phyloP scores from a whole-genome alignment of 169 alveolate genomes.

The Perkinsus marinus region DNA sequence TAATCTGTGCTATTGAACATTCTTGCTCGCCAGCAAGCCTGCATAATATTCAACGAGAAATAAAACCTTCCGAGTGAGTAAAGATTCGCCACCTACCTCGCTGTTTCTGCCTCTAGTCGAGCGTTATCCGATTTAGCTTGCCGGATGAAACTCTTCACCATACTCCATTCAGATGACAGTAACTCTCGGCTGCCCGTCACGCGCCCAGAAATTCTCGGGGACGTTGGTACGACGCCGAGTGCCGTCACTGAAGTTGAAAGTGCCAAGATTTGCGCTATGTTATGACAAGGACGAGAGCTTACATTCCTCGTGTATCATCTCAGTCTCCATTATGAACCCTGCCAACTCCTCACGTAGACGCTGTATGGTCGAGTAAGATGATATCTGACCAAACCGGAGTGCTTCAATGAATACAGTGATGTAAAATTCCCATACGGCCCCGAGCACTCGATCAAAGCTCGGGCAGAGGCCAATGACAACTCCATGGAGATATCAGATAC shows the following conservation, averaged over 20 bases:
- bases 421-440: too few species aligned
- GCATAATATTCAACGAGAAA: not conserved
- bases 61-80: not conserved
- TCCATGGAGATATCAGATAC: too few species aligned
- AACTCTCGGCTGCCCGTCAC: not conserved
- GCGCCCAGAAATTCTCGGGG: not conserved
- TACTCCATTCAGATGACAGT: not conserved
- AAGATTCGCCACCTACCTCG: not conserved
- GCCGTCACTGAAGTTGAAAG: not conserved
- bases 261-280: too few species aligned
- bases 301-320: not conserved
- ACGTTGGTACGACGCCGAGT: not conserved
- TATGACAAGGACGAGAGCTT: not conserved
- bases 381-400: too few species aligned
- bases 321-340: not conserved
- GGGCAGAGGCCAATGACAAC: too few species aligned
- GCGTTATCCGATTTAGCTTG: not conserved
- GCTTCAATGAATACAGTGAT: too few species aligned
- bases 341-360: not conserved
- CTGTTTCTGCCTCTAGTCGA: not conserved
- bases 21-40: not conserved
- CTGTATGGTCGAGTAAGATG: not conserved
- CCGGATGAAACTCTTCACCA: not conserved
- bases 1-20: not conserved
- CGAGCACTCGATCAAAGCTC: too few species aligned